Conservation (phyloP, 441 rosid genomes). For the Euphorbia corollata region DNA sequence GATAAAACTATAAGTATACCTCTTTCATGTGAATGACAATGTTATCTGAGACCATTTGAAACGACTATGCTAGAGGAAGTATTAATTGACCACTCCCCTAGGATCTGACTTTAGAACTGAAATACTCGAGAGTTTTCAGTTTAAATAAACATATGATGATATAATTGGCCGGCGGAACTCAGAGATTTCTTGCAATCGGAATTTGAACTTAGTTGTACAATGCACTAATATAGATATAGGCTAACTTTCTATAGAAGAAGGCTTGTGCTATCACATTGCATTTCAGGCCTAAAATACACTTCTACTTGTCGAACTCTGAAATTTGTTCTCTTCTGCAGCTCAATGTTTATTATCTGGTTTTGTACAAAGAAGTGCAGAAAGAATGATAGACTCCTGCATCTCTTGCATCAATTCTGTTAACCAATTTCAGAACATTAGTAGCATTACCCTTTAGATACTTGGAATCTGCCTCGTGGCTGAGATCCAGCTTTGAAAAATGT, state of each 20-base stretch:
- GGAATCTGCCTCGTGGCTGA: constrained; percentile 38
- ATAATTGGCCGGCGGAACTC: no score
- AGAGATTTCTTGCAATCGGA: no score
- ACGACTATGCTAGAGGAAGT: not conserved
- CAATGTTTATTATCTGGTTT: not conserved
- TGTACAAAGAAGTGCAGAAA: not conserved
- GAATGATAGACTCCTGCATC: constrained; percentile 24
- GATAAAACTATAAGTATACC: not conserved
- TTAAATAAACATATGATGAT: not conserved
- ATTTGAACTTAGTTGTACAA: no score
- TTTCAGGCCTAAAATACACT: not conserved
- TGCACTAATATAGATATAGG: no score
- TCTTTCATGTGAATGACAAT: not conserved
- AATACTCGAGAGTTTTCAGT: not conserved
- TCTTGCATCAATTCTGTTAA: constrained; percentile 41
- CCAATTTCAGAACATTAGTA: constrained; percentile 34
- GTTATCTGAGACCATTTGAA: no score
- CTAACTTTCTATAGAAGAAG: no score
- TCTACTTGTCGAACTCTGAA: not conserved
- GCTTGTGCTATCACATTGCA: no score
- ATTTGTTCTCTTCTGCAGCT: not conserved
- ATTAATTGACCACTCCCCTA: not conserved
- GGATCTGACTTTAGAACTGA: not conserved
- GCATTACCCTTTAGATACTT: constrained; percentile 29
- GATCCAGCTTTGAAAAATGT: constrained; percentile 46